Evolutionary conservation across 345 rosid species (phyloP).

Genomic region (Aquilaria yunnanensis): DNA sequence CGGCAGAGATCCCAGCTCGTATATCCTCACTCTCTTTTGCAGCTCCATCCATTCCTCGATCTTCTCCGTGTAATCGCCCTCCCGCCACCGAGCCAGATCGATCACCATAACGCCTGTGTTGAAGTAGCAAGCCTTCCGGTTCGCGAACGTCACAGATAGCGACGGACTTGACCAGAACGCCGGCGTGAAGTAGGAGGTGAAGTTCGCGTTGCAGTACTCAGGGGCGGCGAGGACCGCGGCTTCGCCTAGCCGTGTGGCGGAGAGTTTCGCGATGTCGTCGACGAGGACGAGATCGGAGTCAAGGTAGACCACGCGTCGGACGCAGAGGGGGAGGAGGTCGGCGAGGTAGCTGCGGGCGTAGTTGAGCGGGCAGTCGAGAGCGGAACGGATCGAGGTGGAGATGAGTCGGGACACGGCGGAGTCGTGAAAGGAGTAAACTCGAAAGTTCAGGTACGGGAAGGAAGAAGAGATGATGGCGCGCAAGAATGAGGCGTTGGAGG

Average conservation of each 20-base stretch:
- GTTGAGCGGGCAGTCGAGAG: slow-evolving; percentile 81
- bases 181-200: slow-evolving; percentile 71
- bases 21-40: slow-evolving; percentile 59
- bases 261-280: slow-evolving; percentile 77
- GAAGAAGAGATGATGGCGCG: slow-evolving; percentile 64
- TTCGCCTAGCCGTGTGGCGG: slow-evolving; percentile 52
- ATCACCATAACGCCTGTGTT: slow-evolving; percentile 93
- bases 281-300: slow-evolving; percentile 90
- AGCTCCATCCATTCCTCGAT: slow-evolving; percentile 96
- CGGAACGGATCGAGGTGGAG: slow-evolving; percentile 88
- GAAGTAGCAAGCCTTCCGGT: slow-evolving; percentile 60
- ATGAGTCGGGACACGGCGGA: slow-evolving; percentile 59
- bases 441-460: slow-evolving; percentile 80
- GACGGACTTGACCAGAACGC: slow-evolving; percentile 75
- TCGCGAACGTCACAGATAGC: slow-evolving; percentile 51
- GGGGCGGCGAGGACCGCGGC: slow-evolving; percentile 81
- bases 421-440: slow-evolving; percentile 54
- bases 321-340: slow-evolving; percentile 62
- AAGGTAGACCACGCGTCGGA: slow-evolving; percentile 74
- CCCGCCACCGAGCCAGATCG: slow-evolving; percentile 81
- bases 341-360: slow-evolving; percentile 89
- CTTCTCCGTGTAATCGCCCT: slow-evolving; percentile 54
- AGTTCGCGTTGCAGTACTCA: slow-evolving; percentile 87
- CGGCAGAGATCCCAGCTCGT: slow-evolving; percentile 74
- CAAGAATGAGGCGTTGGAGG: slow-evolving; percentile 43